These are phyloP conservation scores for Mucor sp. DNA, from an alignment of 371 early-diverging fungal genomes.

Conservation along the genomic window DNA sequence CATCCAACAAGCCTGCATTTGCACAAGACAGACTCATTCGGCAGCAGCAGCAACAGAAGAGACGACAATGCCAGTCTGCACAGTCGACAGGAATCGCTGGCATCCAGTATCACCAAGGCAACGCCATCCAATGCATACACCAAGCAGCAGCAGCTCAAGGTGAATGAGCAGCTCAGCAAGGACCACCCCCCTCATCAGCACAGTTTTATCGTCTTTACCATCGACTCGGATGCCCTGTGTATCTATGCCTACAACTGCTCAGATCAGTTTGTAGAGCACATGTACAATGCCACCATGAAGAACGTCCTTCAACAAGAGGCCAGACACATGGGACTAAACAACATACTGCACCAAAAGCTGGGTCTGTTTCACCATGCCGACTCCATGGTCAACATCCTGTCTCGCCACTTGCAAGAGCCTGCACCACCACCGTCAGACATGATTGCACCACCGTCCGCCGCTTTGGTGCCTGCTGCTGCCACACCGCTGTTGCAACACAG, in stretches of 20 bases:
- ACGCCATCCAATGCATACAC: slow-evolving; percentile 6
- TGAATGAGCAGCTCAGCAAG: neutral
- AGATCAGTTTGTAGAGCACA: slow-evolving; percentile 50
- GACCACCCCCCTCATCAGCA: slow-evolving; percentile 31
- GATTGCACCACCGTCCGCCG: neutral
- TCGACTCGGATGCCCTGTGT: slow-evolving; percentile 54
- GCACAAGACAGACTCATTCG: slow-evolving; percentile 3
- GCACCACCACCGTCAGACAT: neutral
- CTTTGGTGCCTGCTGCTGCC: neutral
- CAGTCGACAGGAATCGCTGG: slow-evolving; percentile 41
- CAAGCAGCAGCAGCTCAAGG: slow-evolving; percentile 7
- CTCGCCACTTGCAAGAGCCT: neutral
- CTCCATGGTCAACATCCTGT: slow-evolving; percentile 27
- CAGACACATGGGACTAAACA: slow-evolving; percentile 54
- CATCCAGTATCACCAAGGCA: slow-evolving; percentile 32
- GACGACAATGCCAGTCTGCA: slow-evolving; percentile 34
- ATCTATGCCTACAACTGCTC: slow-evolving; percentile 76
- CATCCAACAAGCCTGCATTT: neutral
- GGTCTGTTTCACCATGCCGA: slow-evolving; percentile 66
- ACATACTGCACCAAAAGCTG: slow-evolving; percentile 70
- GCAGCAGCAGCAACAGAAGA: slow-evolving; percentile 2
- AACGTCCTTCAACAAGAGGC: slow-evolving; percentile 37
- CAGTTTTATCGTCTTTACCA: slow-evolving; percentile 60
- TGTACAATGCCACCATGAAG: slow-evolving; percentile 45
- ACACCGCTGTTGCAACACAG: slow-evolving; percentile 12